Conservation (phyloP, 1,284 basidiomycete species). For the Ceratobasidium sp. region DNA sequence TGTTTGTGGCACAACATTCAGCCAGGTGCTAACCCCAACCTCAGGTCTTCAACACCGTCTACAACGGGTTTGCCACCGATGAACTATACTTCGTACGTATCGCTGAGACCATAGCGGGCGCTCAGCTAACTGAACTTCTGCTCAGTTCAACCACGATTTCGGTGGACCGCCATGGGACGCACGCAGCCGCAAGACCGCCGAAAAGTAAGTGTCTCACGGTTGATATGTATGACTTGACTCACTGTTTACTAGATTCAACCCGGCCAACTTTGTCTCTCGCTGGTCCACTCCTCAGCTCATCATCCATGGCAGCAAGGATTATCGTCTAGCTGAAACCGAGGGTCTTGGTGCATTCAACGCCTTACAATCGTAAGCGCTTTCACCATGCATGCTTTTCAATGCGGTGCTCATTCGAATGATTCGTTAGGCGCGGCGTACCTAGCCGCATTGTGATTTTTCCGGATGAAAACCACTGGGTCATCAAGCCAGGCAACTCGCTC, state of each 20-base stretch:
- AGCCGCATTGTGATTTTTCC: conserved; percentile 90
- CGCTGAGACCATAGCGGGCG: neutral
- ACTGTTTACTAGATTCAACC: conserved; percentile 58
- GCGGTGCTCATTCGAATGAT: conserved; percentile 61
- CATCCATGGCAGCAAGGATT: conserved; percentile 90
- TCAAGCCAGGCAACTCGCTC: conserved; percentile 79
- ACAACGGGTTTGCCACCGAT: conserved; percentile 83
- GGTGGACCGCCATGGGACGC: conserved; percentile 80
- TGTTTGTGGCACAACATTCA: conserved; percentile 47
- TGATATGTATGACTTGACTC: neutral
- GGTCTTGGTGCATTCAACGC: conserved; percentile 85
- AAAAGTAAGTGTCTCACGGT: conserved; percentile 61
- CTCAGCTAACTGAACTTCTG: conserved; percentile 20
- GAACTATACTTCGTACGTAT: conserved; percentile 83
- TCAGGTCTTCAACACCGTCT: conserved; percentile 70
- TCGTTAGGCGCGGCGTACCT: conserved; percentile 72
- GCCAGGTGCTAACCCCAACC: conserved; percentile 19
- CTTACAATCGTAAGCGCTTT: conserved; percentile 75
- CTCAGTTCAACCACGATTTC: conserved; percentile 84
- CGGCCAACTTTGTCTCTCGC: conserved; percentile 79
- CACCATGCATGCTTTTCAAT: conserved; percentile 67
- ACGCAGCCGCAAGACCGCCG: conserved; percentile 65
- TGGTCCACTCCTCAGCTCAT: conserved; percentile 88
- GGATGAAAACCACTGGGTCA: conserved; percentile 93
- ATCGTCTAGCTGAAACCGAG: conserved; percentile 83